Percentiles rank a stretch among this genome's conserved stretches.
These are phyloP conservation scores for Albophoma yamanashiensis DNA, from an alignment of 2,329 filamentous ascomycete genomes.

Conservation along the genomic window DNA sequence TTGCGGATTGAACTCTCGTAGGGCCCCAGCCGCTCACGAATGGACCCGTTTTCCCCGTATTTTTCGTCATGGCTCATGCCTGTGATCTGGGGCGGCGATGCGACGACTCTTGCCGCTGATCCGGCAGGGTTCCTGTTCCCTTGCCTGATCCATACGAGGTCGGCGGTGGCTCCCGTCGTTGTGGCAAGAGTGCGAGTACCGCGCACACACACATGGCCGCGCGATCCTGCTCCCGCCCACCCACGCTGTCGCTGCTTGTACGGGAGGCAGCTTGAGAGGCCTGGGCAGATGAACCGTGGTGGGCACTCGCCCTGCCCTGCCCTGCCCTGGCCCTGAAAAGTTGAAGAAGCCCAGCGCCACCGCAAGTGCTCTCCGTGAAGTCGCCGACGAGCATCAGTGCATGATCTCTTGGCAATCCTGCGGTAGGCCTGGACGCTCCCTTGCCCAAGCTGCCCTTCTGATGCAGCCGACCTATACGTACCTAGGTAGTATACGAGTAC, in stretches of 20 bases:
- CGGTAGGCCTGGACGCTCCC: neutral
- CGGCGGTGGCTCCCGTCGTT: neutral
- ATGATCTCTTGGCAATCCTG: too few relatives aligned
- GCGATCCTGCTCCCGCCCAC: neutral
- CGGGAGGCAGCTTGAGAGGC: too few relatives aligned
- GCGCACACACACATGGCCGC: neutral
- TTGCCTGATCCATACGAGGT: neutral
- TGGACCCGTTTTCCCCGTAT: neutral
- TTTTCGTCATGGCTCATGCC: neutral
- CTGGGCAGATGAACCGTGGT: neutral
- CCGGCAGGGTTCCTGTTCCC: neutral
- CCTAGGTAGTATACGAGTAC: too few relatives aligned
- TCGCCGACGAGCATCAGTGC: neutral
- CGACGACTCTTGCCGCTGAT: neutral
- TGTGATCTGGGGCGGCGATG: neutral
- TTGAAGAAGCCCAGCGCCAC: too few relatives aligned
- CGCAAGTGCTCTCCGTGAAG: neutral
- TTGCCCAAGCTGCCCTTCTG: too few relatives aligned
- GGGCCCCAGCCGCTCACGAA: too few relatives aligned
- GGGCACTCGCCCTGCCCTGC: too few relatives aligned
- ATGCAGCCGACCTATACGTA: too few relatives aligned
- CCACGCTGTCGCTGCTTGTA: neutral
- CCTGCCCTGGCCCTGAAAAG: too few relatives aligned
- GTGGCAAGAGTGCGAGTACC: too few relatives aligned
- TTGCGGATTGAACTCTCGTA: too few relatives aligned